These are phyloP conservation scores for Suillus ampliporus DNA, from an alignment of 768 basidiomycete genomes.

Conservation along the genomic window DNA sequence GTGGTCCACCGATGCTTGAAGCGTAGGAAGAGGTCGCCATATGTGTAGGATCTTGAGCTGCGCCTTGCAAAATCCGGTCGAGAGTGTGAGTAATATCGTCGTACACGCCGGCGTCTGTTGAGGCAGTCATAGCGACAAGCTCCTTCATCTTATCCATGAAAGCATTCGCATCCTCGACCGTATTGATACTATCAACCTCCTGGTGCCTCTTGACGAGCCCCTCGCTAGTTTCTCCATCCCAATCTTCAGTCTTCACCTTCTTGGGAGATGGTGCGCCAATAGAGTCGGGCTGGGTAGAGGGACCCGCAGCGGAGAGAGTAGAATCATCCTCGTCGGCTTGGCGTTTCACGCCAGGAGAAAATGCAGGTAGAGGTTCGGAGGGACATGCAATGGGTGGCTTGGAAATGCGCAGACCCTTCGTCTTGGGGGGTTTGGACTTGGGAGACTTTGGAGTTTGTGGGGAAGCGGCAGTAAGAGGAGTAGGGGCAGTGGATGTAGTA, in stretches of 20 bases:
- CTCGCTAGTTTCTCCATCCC: constrained; percentile 65
- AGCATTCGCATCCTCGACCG: constrained; percentile 65
- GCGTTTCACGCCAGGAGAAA: constrained; percentile 39
- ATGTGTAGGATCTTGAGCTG: constrained; percentile 45
- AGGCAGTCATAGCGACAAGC: constrained; percentile 57
- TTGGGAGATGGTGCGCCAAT: constrained; percentile 72
- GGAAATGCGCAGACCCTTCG: constrained; percentile 43
- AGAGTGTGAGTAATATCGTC: constrained; percentile 63
- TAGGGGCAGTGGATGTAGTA: constrained; percentile 51
- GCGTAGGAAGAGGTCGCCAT: constrained; percentile 37
- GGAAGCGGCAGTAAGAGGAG: constrained; percentile 52
- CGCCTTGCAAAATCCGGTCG: constrained; percentile 67
- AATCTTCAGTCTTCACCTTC: constrained; percentile 66
- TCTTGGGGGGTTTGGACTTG: constrained; percentile 59
- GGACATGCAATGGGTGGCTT: constrained; percentile 43
- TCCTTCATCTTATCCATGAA: constrained; percentile 72
- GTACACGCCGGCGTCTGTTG: constrained; percentile 44
- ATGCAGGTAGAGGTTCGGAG: constrained; percentile 35
- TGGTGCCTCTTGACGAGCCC: constrained; percentile 47
- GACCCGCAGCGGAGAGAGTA: constrained; percentile 34
- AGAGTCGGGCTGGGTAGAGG: constrained; percentile 33
- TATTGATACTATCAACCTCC: constrained; percentile 55
- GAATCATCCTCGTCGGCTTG: constrained; percentile 40
- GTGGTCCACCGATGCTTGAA: constrained; percentile 35
- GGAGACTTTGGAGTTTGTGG: constrained; percentile 77